Base-by-base conservation (phyloP, 495 filamentous ascomycete genomes). In the Barbatosphaeria neglecta region DNA sequence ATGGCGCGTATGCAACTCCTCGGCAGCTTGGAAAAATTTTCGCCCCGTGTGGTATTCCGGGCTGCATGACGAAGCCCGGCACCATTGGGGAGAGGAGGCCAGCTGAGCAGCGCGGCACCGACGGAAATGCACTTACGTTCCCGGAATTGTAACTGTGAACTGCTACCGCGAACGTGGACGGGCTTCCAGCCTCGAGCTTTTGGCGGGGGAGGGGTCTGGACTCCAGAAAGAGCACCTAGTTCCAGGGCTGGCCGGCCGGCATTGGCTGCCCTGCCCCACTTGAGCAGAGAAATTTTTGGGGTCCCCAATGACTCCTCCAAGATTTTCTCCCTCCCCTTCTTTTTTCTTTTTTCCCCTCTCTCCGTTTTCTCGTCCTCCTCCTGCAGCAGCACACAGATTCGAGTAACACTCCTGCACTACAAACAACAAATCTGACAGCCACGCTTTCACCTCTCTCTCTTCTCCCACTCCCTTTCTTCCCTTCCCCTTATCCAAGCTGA, bases 401-500 rank as follows among this genome's bases (percentile, higher is more conserved):
- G 15, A 31, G 9, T 31, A 13, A 31, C 7, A 31, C 9, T 10
- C 27, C n/a, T n/a, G n/a, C n/a, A n/a, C n/a, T n/a, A n/a, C n/a
- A n/a, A n/a, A n/a, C n/a, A n/a, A n/a, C n/a, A n/a, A n/a, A n/a
- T n/a, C n/a, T n/a, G n/a, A n/a, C n/a, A n/a, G n/a, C n/a, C n/a
- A n/a, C n/a, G 49, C 28, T 24, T 22, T 33, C 43, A 25, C 48
- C 46, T 28, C 39, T 20, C 43, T 44, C 39, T 41, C 16, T 44
- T 28, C 39, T 20, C 43, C 41, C 39, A 38, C 16, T 27, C 43
- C 6, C 28, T 22, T n/a, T 39, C 31, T 28, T 27, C 27, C 28
- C 31, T 39, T 31, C 25, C 27, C 24, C 46, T 47, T 15, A 41
- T 50, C 49, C 51, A 57, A 59, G 50, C 57, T 56, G 47, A 55